Percentiles rank a stretch among this genome's conserved stretches.
Conservation (phyloP, 2,329 filamentous ascomycete species). For the Diplodia seriata region DNA sequence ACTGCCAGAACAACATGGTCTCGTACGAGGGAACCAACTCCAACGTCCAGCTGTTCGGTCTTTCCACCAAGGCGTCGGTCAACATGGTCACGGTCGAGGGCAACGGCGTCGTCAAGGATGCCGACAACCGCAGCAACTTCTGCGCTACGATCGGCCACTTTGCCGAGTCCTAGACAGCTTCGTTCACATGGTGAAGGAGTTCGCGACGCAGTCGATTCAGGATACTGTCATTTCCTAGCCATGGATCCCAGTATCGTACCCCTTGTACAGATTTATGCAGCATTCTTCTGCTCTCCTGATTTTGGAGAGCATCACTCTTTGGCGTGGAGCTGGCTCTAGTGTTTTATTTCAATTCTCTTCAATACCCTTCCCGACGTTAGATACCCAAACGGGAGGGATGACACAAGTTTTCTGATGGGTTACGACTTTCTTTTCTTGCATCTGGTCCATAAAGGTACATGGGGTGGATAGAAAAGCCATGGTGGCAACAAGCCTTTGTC, state of each 20-base stretch:
- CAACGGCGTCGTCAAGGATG: slow-evolving; percentile 47
- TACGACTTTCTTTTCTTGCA: slow-evolving; percentile 23
- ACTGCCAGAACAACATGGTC: slow-evolving; percentile 61
- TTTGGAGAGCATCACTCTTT: slow-evolving; percentile 26
- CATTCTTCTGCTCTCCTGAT: slow-evolving; percentile 12
- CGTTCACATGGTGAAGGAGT: neutral
- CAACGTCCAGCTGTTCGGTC: slow-evolving; percentile 55
- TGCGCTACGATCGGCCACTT: slow-evolving; percentile 54
- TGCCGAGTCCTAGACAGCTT: slow-evolving; percentile 20
- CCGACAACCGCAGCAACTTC: slow-evolving; percentile 57
- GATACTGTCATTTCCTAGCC: slow-evolving; percentile 23
- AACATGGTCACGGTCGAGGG: slow-evolving; percentile 56
- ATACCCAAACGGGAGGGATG: slow-evolving; percentile 23
- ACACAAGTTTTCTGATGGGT: slow-evolving; percentile 3
- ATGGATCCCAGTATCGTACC: slow-evolving; percentile 10
- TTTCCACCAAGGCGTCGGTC: slow-evolving; percentile 58
- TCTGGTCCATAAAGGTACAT: slow-evolving; percentile 15
- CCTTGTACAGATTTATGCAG: slow-evolving; percentile 26
- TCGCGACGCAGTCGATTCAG: neutral
- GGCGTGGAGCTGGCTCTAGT: slow-evolving; percentile 23
- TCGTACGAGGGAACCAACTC: slow-evolving; percentile 50
- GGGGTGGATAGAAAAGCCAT: slow-evolving; percentile 19
- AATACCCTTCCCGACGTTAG: slow-evolving; percentile 22
- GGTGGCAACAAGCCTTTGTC: neutral
- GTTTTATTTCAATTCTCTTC: slow-evolving; percentile 21